phyloP scores from a whole-genome alignment of 768 basidiomycete genomes.

The Gelatoporia subvermispora region DNA sequence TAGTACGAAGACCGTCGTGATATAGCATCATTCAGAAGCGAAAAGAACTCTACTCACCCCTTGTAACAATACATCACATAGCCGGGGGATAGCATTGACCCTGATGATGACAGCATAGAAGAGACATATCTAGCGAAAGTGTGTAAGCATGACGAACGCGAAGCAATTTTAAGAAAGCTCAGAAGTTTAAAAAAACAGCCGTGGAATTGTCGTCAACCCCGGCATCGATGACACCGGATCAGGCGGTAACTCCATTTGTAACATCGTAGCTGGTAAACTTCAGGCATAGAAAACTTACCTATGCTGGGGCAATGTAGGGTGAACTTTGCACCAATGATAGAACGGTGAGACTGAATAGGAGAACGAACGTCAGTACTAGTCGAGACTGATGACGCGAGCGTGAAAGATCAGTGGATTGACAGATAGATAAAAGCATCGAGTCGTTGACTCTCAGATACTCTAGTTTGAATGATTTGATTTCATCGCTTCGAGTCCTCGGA shows the following conservation, averaged over 20 bases:
- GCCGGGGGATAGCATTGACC: too few relatives aligned
- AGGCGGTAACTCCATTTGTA: conserved; percentile 85
- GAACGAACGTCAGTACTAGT: conserved; percentile 4
- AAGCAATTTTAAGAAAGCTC: conserved; percentile 26
- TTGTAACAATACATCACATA: not conserved
- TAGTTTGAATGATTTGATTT: conserved; percentile 78
- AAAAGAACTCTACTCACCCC: conserved; percentile 29
- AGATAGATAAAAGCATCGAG: conserved; percentile 69
- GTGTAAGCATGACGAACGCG: not conserved
- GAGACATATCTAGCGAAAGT: not conserved
- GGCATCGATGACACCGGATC: conserved; percentile 39
- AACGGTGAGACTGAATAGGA: not conserved
- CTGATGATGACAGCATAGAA: too few relatives aligned
- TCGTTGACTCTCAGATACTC: conserved; percentile 79
- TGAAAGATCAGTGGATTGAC: conserved; percentile 57
- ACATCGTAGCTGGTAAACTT: too few relatives aligned
- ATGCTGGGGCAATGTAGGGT: too few relatives aligned
- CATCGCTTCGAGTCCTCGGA: conserved; percentile 38
- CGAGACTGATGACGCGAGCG: not conserved
- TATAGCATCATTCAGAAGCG: conserved; percentile 55
- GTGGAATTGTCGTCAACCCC: conserved; percentile 69
- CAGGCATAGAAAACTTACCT: too few relatives aligned
- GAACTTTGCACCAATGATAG: not conserved
- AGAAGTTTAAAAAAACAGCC: conserved; percentile 74
- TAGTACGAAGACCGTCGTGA: conserved; percentile 93